A percentile compares a stretch with the other conserved stretches of the same genome.
Conservation (phyloP, 2,329 filamentous ascomycete genomes). For the Talaromyces rugulosus region DNA sequence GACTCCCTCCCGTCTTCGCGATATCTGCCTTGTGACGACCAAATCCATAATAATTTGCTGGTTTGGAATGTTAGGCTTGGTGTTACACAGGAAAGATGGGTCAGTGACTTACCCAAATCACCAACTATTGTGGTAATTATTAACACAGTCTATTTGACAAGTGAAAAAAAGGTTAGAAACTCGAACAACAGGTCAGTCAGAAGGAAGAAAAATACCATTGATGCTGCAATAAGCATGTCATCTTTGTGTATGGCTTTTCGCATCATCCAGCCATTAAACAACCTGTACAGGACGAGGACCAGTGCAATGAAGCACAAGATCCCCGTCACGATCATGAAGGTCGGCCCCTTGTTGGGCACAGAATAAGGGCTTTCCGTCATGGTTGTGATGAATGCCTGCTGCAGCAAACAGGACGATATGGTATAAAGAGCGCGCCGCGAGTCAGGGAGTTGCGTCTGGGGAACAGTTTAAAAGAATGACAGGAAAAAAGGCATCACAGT, state of each 20-base stretch:
- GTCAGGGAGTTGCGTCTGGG: neutral
- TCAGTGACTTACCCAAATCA: slow-evolving; percentile 11
- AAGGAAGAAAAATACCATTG: slow-evolving; percentile 10
- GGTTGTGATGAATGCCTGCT: neutral
- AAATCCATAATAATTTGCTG: slow-evolving; percentile 15
- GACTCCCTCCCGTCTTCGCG: slow-evolving; percentile 9
- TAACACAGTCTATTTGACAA: slow-evolving; percentile 5
- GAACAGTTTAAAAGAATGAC: neutral
- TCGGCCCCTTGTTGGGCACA: slow-evolving; percentile 15
- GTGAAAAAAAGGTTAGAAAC: neutral
- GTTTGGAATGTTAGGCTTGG: neutral
- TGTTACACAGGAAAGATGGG: neutral
- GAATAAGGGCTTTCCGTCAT: slow-evolving; percentile 2
- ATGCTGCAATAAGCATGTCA: slow-evolving; percentile 14
- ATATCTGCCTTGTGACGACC: slow-evolving; percentile 14
- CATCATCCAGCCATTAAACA: slow-evolving; percentile 8
- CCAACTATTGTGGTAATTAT: slow-evolving; percentile 14
- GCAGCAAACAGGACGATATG: neutral
- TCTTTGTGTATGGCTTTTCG: slow-evolving; percentile 10
- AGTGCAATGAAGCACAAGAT: slow-evolving; percentile 11
- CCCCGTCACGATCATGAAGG: slow-evolving; percentile 11
- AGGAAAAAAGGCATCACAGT: neutral
- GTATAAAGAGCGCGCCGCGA: neutral
- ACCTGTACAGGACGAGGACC: slow-evolving; percentile 12
- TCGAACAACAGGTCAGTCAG: neutral